Evolutionary conservation across 805 yeast species (phyloP), one percentile per base, ranked within the genome.

Genomic region (Monosporozyma unispora): DNA sequence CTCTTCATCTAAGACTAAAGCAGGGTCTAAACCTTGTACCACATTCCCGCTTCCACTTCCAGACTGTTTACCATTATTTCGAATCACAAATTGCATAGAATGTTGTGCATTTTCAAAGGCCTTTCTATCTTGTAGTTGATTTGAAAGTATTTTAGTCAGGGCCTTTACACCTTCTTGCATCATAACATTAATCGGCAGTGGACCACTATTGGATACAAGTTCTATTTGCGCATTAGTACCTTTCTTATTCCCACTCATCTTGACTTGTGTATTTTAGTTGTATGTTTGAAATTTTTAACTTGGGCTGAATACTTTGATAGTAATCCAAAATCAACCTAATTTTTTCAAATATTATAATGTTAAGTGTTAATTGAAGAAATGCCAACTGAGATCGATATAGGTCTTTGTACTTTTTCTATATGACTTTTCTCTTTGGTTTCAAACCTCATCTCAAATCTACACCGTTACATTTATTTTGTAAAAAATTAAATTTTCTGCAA

Each of bases 81-180:
- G 55, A 8, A 58, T 53, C 3, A 58, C 58, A 22, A 58, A 51
- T 38, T 62, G 61, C 61, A 59, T 57, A 2, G 61, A 52, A 41
- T 53, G 54, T 21, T 56, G 51, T n/a, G 50, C 44, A 16, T 48
- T 45, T 44, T 55, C 50, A 53, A 52, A 49, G 31, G 48, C 46
- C 47, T 57, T 35, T 47, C 61, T 47, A 39, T 62, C 66, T 49
- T 61, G 64, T 22, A 61, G 41, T 45, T 61, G 66, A 19, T 56
- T 56, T 4, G 66, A 55, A 35, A 64, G 48, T 18, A 63, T 58
- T 47, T 61, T 62, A 1, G 64, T 59, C 18, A 64, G 40, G 2
- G 68, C 68, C 42, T 63, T 63, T 14, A 64, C 64, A 45, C 69
- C 68, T 49, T 64, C 66, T 54, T 61, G 66, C 65, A 63, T 62